phyloP scores from a whole-genome alignment of 768 basidiomycete genomes.

The Leccinum obscurum region DNA sequence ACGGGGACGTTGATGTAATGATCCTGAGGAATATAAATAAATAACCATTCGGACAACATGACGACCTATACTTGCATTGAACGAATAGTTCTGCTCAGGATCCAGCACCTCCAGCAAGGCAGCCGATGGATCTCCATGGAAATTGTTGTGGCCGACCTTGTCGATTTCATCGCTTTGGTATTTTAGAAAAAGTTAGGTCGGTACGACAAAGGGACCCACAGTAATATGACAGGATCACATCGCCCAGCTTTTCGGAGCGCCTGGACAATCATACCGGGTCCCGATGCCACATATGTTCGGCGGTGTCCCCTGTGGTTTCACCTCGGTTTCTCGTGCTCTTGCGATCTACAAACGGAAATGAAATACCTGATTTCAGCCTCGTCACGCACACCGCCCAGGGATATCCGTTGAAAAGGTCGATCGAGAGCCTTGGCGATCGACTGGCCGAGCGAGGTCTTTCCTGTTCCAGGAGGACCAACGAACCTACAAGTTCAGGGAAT shows the following conservation, averaged over 20 bases:
- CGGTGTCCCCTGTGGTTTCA: slow-evolving; percentile 48
- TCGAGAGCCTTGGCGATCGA: slow-evolving; percentile 82
- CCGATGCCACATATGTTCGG: slow-evolving; percentile 90
- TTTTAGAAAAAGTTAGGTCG: not conserved
- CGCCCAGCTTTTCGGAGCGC: slow-evolving; percentile 83
- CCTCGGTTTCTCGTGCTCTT: slow-evolving; percentile 6
- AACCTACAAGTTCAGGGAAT: slow-evolving; percentile 46
- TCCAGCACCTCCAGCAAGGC: slow-evolving; percentile 91
- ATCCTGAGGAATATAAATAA: slow-evolving; percentile 50
- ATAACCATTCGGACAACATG: not conserved
- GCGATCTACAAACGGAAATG: slow-evolving; percentile 8
- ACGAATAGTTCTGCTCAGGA: slow-evolving; percentile 88
- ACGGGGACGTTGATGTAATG: slow-evolving; percentile 91
- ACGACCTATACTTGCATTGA: slow-evolving; percentile 52
- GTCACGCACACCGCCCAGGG: slow-evolving; percentile 89
- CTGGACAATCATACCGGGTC: slow-evolving; percentile 83
- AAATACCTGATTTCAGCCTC: slow-evolving; percentile 73
- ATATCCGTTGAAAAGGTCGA: slow-evolving; percentile 89
- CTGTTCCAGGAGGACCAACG: slow-evolving; percentile 88
- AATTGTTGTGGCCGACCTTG: slow-evolving; percentile 83
- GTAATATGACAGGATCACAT: slow-evolving; percentile 74
- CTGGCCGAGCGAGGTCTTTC: slow-evolving; percentile 90
- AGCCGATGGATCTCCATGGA: slow-evolving; percentile 91
- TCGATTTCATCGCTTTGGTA: slow-evolving; percentile 78
- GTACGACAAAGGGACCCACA: slow-evolving; percentile 37